Base-by-base conservation (phyloP, 495 filamentous ascomycete genomes). In the Neurospora sp. region DNA sequence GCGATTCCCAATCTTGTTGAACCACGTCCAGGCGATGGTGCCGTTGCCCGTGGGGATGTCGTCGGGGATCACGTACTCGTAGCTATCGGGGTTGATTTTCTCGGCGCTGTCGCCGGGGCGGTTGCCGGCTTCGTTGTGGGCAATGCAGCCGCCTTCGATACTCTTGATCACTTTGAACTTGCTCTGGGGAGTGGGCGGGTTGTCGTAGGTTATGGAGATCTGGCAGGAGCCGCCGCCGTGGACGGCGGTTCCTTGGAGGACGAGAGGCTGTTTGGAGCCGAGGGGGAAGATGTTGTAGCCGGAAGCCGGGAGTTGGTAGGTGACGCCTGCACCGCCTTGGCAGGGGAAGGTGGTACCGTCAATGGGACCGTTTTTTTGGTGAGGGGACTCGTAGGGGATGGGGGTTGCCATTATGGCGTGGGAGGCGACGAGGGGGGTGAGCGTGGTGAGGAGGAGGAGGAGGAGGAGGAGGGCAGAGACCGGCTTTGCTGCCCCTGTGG, bases 201-300 rank as follows among this genome's bases (percentile, higher is more conserved):
- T 76, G 75, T 96, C 93, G 74, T 92, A 92, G 8, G 93, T 93
- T 71, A 97, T 82, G 12, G 88, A 85, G 75, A 97, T 84, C 78
- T 97, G 94, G 80, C 94, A 97, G 7, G 92, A 94, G 3, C 94
- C 94, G 69, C 94, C 94, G 70, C 90, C 91, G 81, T 97, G 94
- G 35, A 88, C 88, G 2, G 94, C 94, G 37, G 80, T 80, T 0
- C 89, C 89, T 3, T 81, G 82, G 81, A 92, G 89, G 11, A 80
- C 78, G 14, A 93, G 82, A 0, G 77, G 75, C 74, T 90, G 86
- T 1, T 78, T 75, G 22, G 82, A 79, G n/a, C 90, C 91, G 14
- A 82, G 74, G 0, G 80, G 81, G 39, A 84, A 75, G 2, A 77
- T 73, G 9, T 80, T 82, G 71, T 83, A 83, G 70, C 83, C 83